Evolutionary conservation across 2,329 filamentous ascomycete genomes (phyloP), one percentile per base, ranked within the genome.

Genomic region (Chaetomium sp.): DNA sequence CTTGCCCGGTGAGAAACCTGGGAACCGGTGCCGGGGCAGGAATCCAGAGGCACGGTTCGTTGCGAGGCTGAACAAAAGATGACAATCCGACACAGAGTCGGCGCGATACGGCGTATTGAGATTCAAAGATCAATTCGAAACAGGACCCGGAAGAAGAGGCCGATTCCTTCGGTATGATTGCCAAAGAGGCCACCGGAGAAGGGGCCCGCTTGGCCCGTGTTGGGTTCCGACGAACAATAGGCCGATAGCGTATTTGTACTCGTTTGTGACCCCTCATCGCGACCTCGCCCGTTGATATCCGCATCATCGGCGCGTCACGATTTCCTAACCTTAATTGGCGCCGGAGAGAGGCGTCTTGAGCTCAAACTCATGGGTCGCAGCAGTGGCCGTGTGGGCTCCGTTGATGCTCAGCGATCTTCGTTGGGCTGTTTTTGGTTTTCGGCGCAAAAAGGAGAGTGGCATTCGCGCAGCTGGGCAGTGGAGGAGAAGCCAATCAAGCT

Each of bases 401-500:
- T 29, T 51, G 29, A 29, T 51, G 53, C 19, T 45, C 62, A 56
- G 19, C 60, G 53, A 42, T 57, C 53, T 57, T 42, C 53, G 42
- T 57, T 51, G 45, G 45, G 16, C 10, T 38, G 12, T 33, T 38
- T 38, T 31, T 35, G 12, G 12, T 33, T 27, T n/a, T 57, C 35
- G 61, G 33, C 8, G 54, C n/a, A 33, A 56, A 55, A 57, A 47
- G 51, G 53, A 38, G 53, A 31, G 56, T 50, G 51, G 23, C 45
- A 60, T 60, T 38, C 31, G 19, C 19, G 29, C 19, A 35, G 25
- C 31, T 38, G 35, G 13, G 27, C 29, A 38, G 49, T 55, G 5
- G 1, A 13, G 13, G 19, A 19, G 13, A 63, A 62, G 66, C 68
- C 68, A 69, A 68, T 69, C 64, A 65, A 42, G 45, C 23, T 61